These are phyloP conservation scores for Alnus rubra DNA, from an alignment of 306 rosid genomes.

Conservation along the genomic window DNA sequence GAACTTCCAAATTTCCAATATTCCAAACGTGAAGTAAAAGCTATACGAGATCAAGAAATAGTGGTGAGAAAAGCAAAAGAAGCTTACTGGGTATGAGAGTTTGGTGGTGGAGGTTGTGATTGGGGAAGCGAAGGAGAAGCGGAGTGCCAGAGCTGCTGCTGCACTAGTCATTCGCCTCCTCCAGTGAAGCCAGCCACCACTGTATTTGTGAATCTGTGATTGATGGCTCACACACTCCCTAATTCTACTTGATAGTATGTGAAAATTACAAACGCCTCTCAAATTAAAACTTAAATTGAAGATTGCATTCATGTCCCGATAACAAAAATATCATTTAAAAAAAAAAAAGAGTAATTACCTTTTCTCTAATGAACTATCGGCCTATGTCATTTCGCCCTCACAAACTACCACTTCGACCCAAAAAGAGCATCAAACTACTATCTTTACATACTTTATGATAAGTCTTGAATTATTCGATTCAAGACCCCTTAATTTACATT, in stretches of 20 bases:
- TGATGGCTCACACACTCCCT: neutral
- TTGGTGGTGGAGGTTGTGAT: constrained; percentile 16
- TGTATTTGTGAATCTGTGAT: neutral
- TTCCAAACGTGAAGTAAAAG: neutral
- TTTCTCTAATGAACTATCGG: too few species aligned
- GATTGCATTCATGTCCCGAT: too few species aligned
- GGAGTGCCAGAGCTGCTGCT: constrained; percentile 21
- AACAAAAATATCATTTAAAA: too few species aligned
- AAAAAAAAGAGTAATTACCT: too few species aligned
- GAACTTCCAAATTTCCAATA: neutral
- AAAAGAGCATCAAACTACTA: too few species aligned
- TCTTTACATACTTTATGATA: too few species aligned
- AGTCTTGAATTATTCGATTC: too few species aligned
- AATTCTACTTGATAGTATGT: neutral
- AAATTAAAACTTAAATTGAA: too few species aligned
- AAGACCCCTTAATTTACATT: too few species aligned
- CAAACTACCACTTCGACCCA: too few species aligned
- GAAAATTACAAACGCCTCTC: too few species aligned
- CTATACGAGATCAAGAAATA: neutral
- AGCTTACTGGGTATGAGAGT: constrained; percentile 30
- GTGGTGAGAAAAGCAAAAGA: neutral
- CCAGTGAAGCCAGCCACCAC: neutral
- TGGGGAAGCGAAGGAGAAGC: constrained; percentile 28
- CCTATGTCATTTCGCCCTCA: too few species aligned
- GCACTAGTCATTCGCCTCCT: neutral